These are phyloP conservation scores for Lactarius sp. DNA, from an alignment of 768 basidiomycete genomes.

Conservation along the genomic window DNA sequence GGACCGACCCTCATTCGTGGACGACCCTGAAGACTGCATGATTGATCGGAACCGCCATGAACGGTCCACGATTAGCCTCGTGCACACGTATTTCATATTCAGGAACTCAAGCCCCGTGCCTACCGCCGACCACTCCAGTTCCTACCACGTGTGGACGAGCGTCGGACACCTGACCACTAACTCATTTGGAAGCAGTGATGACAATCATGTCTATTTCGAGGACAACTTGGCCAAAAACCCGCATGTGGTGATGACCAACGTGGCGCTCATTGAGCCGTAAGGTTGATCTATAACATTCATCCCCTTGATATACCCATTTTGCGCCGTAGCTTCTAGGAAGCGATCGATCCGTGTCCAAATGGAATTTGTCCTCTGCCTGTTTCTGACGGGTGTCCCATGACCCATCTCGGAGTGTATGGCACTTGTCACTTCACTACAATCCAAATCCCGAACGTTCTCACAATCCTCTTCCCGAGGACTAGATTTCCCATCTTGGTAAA, in stretches of 20 bases:
- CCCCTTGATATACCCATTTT: not conserved
- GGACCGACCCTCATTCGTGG: not conserved
- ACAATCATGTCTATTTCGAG: slow-evolving; percentile 1
- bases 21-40: slow-evolving; percentile 3
- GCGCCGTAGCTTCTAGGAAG: not conserved
- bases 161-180: slow-evolving; percentile 15
- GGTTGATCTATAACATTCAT: not conserved
- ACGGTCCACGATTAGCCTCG: slow-evolving; percentile 16
- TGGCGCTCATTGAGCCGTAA: slow-evolving; percentile 18
- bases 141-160: slow-evolving; percentile 10
- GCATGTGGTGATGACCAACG: slow-evolving; percentile 9
- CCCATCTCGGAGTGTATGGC: slow-evolving; percentile 6
- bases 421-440: not conserved
- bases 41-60: not conserved
- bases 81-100: slow-evolving; percentile 16
- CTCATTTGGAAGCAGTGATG: not conserved
- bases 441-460: not conserved
- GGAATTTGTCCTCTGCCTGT: slow-evolving; percentile 4
- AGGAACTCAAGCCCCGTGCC: slow-evolving; percentile 12
- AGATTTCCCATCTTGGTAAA: slow-evolving; percentile 5
- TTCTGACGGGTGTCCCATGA: slow-evolving; percentile 17
- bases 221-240: slow-evolving; percentile 9
- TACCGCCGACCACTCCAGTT: slow-evolving; percentile 9
- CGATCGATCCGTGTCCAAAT: not conserved
- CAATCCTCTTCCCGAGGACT: not conserved